Evolutionary conservation across 306 rosid genomes (phyloP).

Genomic region (Glycine soja): DNA sequence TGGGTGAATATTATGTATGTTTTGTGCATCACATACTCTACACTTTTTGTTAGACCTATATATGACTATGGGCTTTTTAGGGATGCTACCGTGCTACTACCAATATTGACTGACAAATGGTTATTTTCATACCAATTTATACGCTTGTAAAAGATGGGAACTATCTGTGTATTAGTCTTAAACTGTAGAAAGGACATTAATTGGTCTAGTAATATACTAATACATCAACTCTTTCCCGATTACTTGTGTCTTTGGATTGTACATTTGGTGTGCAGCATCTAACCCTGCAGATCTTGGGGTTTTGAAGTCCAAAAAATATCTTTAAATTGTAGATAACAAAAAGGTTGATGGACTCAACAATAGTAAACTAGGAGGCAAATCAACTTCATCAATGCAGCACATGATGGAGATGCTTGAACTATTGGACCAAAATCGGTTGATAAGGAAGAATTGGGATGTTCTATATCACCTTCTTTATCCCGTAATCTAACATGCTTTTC

Average conservation of each 20-base stretch:
- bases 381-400: constrained; percentile 70
- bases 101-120: background rate
- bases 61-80: too few species aligned
- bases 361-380: constrained; percentile 74
- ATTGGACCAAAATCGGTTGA: constrained; percentile 66
- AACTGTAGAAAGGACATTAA: constrained; percentile 23
- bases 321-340: constrained; percentile 62
- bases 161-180: background rate
- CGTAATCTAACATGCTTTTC: constrained; percentile 63
- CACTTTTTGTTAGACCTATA: too few species aligned
- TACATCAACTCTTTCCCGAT: constrained; percentile 65
- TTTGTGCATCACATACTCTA: too few species aligned
- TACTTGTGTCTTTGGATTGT: constrained; percentile 84
- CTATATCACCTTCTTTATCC: constrained; percentile 53
- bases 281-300: constrained; percentile 98
- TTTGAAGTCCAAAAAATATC: constrained; percentile 88
- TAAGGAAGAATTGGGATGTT: constrained; percentile 58
- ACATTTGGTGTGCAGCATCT: constrained; percentile 96
- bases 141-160: constrained; percentile 11
- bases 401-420: constrained; percentile 63
- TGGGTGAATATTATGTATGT: background rate
- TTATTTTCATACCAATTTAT: background rate
- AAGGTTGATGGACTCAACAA: constrained; percentile 59
- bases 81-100: too few species aligned
- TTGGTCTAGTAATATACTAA: constrained; percentile 21